phyloP scores from a whole-genome alignment of 129 eudicot species.

The carrot (Daucus carota) region DNA sequence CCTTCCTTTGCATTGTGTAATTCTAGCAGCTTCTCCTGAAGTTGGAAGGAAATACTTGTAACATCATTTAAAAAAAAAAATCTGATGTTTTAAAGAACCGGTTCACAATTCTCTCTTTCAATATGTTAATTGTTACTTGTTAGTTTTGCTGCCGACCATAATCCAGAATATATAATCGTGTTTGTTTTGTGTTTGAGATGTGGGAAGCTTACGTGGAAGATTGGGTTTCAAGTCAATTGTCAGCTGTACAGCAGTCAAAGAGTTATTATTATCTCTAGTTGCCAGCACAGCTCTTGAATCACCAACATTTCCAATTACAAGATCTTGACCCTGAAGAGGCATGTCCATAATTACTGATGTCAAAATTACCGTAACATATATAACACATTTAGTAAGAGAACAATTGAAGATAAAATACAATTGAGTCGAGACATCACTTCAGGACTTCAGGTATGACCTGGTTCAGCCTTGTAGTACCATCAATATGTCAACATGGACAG shows the following conservation, averaged over 20 bases:
- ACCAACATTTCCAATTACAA: constrained; percentile 86
- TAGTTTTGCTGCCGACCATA: not conserved
- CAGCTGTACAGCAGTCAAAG: constrained; percentile 66
- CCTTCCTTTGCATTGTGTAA: constrained; percentile 68
- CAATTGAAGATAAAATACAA: not conserved
- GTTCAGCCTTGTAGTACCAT: not conserved
- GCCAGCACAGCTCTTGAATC: constrained; percentile 96
- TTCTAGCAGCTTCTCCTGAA: constrained; percentile 82
- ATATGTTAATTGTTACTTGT: not conserved
- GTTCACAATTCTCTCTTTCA: not conserved
- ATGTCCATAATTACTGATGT: not conserved
- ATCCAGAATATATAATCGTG: too few species aligned
- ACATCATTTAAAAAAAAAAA: not conserved
- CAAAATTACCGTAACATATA: not conserved
- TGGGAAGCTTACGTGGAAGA: constrained; percentile 70
- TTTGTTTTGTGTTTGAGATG: not conserved
- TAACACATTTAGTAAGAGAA: not conserved
- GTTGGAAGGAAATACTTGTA: constrained; percentile 9
- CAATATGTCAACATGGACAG: not conserved
- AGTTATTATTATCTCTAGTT: constrained; percentile 56
- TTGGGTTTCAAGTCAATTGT: constrained; percentile 93
- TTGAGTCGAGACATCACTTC: not conserved
- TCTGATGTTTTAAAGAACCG: not conserved
- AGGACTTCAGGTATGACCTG: not conserved
- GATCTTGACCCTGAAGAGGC: constrained; percentile 73